phyloP scores from a whole-genome alignment of 306 rosid species.

The Lathyrus aphaca region DNA sequence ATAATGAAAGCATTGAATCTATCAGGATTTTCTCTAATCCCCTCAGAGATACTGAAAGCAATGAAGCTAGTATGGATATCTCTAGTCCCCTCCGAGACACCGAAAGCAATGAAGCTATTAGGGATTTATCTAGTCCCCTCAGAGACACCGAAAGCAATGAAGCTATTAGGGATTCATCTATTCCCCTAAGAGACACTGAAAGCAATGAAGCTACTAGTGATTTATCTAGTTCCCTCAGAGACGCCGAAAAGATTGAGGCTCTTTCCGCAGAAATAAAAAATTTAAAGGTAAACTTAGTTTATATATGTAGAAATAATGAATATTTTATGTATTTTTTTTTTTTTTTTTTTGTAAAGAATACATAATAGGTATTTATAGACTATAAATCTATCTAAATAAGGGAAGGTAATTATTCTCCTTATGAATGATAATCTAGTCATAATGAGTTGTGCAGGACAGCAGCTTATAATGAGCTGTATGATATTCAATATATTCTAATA shows the following conservation, averaged over 20 bases:
- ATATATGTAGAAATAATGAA: too few species aligned
- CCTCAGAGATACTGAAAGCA: conserved; percentile 44
- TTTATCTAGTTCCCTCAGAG: conserved; percentile 49
- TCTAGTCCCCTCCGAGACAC: conserved; percentile 48
- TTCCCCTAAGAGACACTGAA: conserved; percentile 47
- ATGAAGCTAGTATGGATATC: conserved; percentile 47
- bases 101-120: conserved; percentile 46
- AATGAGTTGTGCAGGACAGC: too few species aligned
- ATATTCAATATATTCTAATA: too few species aligned
- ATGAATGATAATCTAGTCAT: too few species aligned
- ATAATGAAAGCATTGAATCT: conserved; percentile 45
- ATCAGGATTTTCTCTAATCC: conserved; percentile 52
- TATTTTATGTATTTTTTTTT: too few species aligned
- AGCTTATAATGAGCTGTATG: too few species aligned
- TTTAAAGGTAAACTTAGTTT: conserved; percentile 62
- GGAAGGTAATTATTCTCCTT: too few species aligned
- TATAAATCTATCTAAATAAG: too few species aligned
- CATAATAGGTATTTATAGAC: too few species aligned
- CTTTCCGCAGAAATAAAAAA: conserved; percentile 55
- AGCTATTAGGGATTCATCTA: conserved; percentile 47
- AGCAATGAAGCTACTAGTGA: conserved; percentile 46
- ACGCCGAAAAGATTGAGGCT: conserved; percentile 49
- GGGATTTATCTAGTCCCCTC: conserved; percentile 52
- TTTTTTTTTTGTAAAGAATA: too few species aligned
- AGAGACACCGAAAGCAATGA: conserved; percentile 45